phyloP scores from a whole-genome alignment of 78 protist genomes.

The Tieghemostelium lacteum region DNA sequence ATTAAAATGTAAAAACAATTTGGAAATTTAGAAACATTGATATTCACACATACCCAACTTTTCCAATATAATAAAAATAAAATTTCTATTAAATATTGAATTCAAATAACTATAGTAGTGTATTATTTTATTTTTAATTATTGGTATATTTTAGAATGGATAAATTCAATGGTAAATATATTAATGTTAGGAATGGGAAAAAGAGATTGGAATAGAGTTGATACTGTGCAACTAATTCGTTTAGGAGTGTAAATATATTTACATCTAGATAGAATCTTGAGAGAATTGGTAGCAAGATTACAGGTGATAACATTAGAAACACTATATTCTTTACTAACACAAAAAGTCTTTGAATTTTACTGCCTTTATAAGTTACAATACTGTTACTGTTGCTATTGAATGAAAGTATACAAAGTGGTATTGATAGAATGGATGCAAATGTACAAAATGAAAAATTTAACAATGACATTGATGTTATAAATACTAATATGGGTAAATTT shows the following conservation, averaged over 20 bases:
- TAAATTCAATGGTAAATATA: conserved; percentile 55
- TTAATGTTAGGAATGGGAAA: conserved; percentile 47
- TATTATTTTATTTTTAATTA: not conserved
- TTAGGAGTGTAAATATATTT: conserved; percentile 4
- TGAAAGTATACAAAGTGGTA: conserved; percentile 57
- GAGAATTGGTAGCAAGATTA: not conserved
- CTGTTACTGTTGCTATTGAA: not conserved
- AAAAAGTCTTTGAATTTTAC: not conserved
- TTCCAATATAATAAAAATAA: too few relatives aligned
- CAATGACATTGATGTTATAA: conserved; percentile 61
- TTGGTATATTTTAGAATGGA: conserved; percentile 20
- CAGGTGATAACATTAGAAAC: conserved; percentile 37
- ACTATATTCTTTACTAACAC: not conserved
- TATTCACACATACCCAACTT: too few relatives aligned
- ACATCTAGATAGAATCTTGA: not conserved
- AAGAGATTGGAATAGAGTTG: conserved; percentile 30
- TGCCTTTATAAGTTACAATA: not conserved
- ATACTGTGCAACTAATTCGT: conserved; percentile 37
- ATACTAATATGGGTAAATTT: conserved; percentile 51
- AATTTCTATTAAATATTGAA: too few relatives aligned
- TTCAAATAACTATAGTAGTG: too few relatives aligned
- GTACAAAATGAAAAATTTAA: conserved; percentile 70
- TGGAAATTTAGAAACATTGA: too few relatives aligned
- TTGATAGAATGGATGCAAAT: conserved; percentile 38
- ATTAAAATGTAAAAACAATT: too few relatives aligned